These are phyloP conservation scores for Fusarium ramigenum DNA, from an alignment of 2,329 filamentous ascomycete genomes.

Conservation along the genomic window DNA sequence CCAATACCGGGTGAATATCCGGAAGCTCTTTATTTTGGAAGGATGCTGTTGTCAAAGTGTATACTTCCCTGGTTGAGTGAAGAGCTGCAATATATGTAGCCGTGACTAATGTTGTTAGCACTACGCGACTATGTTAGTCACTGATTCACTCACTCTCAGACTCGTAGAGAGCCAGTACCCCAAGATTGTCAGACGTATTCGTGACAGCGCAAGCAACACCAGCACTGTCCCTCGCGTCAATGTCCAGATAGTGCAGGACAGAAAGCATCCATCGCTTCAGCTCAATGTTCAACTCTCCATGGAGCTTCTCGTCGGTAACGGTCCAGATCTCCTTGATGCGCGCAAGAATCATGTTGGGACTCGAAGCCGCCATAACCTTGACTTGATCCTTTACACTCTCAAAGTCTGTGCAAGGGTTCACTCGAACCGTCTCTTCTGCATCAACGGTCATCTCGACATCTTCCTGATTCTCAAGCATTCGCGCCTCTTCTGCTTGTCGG, in stretches of 20 bases:
- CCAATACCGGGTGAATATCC: slow-evolving; percentile 53
- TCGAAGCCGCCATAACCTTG: slow-evolving; percentile 32
- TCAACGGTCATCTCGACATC: background rate
- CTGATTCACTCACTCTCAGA: slow-evolving; percentile 52
- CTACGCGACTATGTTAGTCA: fast-evolving
- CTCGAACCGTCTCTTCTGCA: background rate
- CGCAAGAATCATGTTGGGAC: slow-evolving; percentile 57
- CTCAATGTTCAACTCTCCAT: slow-evolving; percentile 56
- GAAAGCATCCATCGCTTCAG: slow-evolving; percentile 70
- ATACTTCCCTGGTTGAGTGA: slow-evolving; percentile 52
- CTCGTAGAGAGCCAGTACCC: slow-evolving; percentile 62
- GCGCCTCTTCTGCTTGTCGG: background rate
- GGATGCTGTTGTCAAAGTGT: slow-evolving; percentile 57
- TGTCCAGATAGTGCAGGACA: slow-evolving; percentile 59
- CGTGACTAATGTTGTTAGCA: slow-evolving; percentile 50
- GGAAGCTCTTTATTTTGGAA: slow-evolving; percentile 50
- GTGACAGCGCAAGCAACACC: background rate
- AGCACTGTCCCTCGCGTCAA: slow-evolving; percentile 35
- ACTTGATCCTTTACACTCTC: slow-evolving; percentile 24
- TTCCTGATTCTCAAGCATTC: background rate
- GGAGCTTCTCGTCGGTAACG: slow-evolving; percentile 15
- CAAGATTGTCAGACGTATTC: slow-evolving; percentile 19
- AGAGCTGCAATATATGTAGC: slow-evolving; percentile 60
- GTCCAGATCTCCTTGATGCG: slow-evolving; percentile 57
- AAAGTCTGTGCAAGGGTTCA: background rate